A percentile compares a stretch with the other conserved stretches of the same genome.
phyloP scores from a whole-genome alignment of 164 flowering plant genomes.

The Magnolia officinalis region DNA sequence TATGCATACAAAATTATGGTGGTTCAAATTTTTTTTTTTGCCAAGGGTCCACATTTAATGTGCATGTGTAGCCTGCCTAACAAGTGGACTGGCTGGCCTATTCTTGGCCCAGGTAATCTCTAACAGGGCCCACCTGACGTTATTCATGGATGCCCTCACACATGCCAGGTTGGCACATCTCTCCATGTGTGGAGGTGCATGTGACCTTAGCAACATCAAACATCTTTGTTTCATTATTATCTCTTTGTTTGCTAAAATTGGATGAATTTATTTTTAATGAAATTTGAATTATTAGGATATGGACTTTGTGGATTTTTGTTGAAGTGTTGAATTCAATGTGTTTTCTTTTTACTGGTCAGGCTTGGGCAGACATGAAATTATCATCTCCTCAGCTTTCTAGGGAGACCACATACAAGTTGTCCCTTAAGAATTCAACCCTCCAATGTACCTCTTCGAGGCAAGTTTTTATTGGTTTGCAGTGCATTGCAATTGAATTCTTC shows the following conservation, averaged over 20 bases:
- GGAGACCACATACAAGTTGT: constrained; percentile 73
- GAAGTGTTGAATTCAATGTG: background rate
- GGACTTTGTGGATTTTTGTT: too few relatives aligned
- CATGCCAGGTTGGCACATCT: background rate
- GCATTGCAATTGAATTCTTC: too few relatives aligned
- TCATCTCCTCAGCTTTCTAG: constrained; percentile 92
- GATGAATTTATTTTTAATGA: background rate
- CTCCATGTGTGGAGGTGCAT: background rate
- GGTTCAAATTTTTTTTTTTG: background rate
- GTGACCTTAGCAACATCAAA: too few relatives aligned
- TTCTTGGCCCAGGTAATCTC: background rate
- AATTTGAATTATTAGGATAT: background rate
- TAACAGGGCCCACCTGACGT: background rate
- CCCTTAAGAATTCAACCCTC: constrained; percentile 53
- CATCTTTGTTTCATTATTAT: background rate
- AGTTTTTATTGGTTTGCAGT: constrained; percentile 20
- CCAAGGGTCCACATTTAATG: background rate
- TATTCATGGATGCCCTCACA: background rate
- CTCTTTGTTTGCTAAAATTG: background rate
- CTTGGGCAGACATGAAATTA: constrained; percentile 85
- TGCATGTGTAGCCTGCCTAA: background rate
- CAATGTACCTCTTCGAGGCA: constrained; percentile 70
- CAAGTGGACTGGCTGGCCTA: too few relatives aligned
- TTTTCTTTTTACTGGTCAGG: constrained; percentile 29
- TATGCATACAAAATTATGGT: background rate